Conservation (phyloP, 805 yeast genomes). For the Starmerella ratchasimensis region DNA sequence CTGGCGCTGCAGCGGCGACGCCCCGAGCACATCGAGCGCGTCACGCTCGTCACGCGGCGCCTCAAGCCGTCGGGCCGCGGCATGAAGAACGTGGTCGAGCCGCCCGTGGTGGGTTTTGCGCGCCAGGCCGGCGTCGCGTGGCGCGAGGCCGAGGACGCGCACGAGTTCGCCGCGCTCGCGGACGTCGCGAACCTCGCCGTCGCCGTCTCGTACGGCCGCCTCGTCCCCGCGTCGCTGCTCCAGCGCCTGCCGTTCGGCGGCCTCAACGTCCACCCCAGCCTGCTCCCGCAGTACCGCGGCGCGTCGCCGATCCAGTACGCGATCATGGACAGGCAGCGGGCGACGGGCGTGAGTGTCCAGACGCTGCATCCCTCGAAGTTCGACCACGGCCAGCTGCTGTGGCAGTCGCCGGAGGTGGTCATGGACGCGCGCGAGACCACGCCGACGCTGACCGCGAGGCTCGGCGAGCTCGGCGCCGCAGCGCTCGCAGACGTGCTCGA, state of each 20-base stretch:
- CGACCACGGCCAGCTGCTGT: constrained; percentile 60
- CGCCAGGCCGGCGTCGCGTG: constrained; percentile 6
- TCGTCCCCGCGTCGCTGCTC: constrained; percentile 57
- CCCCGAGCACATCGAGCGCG: constrained; percentile 7
- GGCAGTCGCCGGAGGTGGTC: constrained; percentile 37
- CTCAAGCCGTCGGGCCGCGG: constrained; percentile 21
- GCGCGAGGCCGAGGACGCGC: constrained; percentile 13
- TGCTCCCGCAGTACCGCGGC: constrained; percentile 69
- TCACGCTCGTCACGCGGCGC: constrained; percentile 12
- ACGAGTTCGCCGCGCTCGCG: constrained; percentile 11
- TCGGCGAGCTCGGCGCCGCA: constrained; percentile 51
- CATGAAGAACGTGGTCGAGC: constrained; percentile 11
- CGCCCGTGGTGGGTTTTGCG: constrained; percentile 17
- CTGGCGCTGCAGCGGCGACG: constrained; percentile 1
- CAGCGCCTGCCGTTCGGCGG: constrained; percentile 44
- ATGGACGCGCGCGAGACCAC: constrained; percentile 36
- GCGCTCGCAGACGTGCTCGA: constrained; percentile 37
- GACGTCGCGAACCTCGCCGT: constrained; percentile 40
- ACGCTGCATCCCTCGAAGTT: constrained; percentile 78
- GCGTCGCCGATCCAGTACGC: constrained; percentile 83
- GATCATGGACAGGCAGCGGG: constrained; percentile 43
- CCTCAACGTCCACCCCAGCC: constrained; percentile 82
- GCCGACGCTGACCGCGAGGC: constrained; percentile 32
- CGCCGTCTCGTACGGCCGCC: constrained; percentile 83
- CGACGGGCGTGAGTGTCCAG: constrained; percentile 80